These are phyloP conservation scores for Chlamydomonas sphaeroides DNA, from an alignment of 139 green algal genomes.

Conservation along the genomic window DNA sequence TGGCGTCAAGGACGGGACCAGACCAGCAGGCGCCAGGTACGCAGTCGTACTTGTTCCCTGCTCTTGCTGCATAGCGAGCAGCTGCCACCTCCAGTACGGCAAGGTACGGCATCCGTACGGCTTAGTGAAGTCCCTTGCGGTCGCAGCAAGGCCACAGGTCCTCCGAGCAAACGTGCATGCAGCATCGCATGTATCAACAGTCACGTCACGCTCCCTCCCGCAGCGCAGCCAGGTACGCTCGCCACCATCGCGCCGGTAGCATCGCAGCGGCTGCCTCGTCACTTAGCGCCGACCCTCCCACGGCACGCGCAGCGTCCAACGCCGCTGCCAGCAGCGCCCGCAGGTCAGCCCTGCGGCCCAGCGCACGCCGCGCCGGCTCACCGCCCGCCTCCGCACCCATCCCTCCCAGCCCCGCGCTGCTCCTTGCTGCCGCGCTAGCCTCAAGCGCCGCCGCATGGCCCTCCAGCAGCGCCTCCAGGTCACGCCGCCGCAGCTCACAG, in stretches of 20 bases:
- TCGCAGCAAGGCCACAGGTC: too few species aligned
- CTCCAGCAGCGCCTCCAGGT: not conserved
- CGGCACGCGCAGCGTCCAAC: not conserved
- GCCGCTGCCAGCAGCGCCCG: not conserved
- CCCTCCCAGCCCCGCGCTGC: not conserved
- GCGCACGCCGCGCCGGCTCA: not conserved
- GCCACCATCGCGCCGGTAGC: slow-evolving; percentile 19
- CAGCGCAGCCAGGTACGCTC: slow-evolving; percentile 6
- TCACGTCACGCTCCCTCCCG: too few species aligned
- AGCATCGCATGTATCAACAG: too few species aligned
- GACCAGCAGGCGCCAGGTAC: too few species aligned
- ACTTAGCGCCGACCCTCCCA: not conserved
- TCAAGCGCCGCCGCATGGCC: slow-evolving; percentile 6
- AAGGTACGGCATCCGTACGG: too few species aligned
- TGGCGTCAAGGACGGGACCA: too few species aligned
- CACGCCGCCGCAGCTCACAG: not conserved
- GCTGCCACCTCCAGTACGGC: too few species aligned
- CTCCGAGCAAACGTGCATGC: too few species aligned
- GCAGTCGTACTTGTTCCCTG: too few species aligned
- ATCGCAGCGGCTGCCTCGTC: slow-evolving; percentile 3
- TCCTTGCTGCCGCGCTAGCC: not conserved
- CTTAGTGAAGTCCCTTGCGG: too few species aligned
- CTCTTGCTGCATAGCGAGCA: too few species aligned
- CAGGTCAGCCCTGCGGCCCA: not conserved
- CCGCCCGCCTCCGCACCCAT: not conserved